Conservation (phyloP, 108 stramenopile genomes). For the Ochromonas danica region DNA sequence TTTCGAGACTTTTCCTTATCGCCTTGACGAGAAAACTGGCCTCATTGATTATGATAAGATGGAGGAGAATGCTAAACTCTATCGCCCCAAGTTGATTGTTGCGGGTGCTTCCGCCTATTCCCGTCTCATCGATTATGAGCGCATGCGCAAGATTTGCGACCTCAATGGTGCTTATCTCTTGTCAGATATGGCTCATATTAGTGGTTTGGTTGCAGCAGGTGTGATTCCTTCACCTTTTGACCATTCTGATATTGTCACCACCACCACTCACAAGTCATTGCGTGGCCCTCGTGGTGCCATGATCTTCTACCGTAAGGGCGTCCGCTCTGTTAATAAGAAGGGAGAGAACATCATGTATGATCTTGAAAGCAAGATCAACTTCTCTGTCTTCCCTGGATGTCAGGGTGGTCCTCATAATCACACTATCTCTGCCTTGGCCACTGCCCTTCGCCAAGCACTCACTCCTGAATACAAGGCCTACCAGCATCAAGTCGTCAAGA, state of each 20-base stretch:
- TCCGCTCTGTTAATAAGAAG: constrained; percentile 75
- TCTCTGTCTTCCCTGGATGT: constrained; percentile 95
- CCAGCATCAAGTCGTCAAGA: constrained; percentile 67
- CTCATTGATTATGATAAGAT: constrained; percentile 94
- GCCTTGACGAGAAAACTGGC: constrained; percentile 89
- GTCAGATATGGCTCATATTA: constrained; percentile 99
- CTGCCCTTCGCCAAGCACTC: constrained; percentile 87
- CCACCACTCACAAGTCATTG: constrained; percentile 98
- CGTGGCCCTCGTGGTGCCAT: constrained; percentile 99
- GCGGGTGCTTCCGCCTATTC: constrained; percentile 98
- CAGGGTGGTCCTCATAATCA: constrained; percentile 99
- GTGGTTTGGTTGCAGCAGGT: constrained; percentile 88
- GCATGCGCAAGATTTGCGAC: constrained; percentile 89
- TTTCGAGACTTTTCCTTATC: constrained; percentile 98
- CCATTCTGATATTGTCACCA: constrained; percentile 97
- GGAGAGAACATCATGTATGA: constrained; percentile 93
- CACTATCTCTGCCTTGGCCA: constrained; percentile 94
- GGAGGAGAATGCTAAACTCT: constrained; percentile 88
- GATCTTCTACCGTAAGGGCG: constrained; percentile 94
- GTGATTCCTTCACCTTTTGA: constrained; percentile 95
- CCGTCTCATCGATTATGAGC: constrained; percentile 96
- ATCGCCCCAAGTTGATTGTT: constrained; percentile 97
- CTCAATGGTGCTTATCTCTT: constrained; percentile 87
- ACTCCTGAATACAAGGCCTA: constrained; percentile 90
- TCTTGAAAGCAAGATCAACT: constrained; percentile 92